phyloP scores from a whole-genome alignment of 371 early-diverging fungal species.

The Mortierella sp. region DNA sequence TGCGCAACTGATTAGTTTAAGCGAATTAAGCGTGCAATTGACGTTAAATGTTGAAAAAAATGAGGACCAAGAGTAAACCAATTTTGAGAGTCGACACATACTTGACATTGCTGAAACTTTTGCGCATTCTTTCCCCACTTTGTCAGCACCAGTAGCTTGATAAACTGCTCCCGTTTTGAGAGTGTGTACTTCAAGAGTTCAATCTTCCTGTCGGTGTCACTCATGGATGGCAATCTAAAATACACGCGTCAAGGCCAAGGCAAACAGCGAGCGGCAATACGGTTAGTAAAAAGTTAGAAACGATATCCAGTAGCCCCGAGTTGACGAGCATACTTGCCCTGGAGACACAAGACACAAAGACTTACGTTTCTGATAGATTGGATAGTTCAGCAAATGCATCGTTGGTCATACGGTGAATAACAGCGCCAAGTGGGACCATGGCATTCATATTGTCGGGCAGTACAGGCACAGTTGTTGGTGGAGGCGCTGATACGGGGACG shows the following conservation, averaged over 20 bases:
- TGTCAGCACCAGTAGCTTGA: constrained; percentile 77
- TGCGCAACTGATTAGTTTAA: background rate
- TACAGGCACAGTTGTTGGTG: constrained; percentile 25
- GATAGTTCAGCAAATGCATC: constrained; percentile 71
- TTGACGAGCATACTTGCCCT: background rate
- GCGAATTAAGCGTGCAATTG: background rate
- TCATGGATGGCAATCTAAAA: constrained; percentile 70
- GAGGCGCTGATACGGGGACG: constrained; percentile 4
- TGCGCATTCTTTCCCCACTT: constrained; percentile 82
- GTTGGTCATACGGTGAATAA: constrained; percentile 70
- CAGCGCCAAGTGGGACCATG: constrained; percentile 70
- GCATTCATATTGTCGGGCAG: constrained; percentile 51
- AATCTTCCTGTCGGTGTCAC: constrained; percentile 70
- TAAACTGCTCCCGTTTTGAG: constrained; percentile 71
- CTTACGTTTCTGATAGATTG: constrained; percentile 74
- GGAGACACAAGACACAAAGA: background rate
- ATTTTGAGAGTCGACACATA: constrained; percentile 23
- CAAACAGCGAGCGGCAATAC: background rate
- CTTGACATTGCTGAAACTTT: constrained; percentile 84
- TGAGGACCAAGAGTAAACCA: background rate
- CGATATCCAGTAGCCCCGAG: background rate
- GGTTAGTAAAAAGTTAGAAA: background rate
- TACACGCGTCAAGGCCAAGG: constrained; percentile 1
- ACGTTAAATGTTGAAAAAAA: background rate
- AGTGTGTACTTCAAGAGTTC: constrained; percentile 72